phyloP scores from a whole-genome alignment of 768 basidiomycete species.

The Pleurotus ostreatus region DNA sequence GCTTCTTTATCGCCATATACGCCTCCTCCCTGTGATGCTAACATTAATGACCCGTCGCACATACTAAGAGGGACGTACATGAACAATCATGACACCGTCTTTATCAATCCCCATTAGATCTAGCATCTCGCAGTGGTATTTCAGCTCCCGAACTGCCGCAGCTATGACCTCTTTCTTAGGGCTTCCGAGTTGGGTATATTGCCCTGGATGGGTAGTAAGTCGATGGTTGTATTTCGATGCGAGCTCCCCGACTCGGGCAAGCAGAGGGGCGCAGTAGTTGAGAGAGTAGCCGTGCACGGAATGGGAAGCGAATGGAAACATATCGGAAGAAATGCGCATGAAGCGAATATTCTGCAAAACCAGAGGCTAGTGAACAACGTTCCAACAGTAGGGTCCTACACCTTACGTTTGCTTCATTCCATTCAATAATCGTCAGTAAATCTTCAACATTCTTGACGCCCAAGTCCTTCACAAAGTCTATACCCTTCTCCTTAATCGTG shows the following conservation, averaged over 20 bases:
- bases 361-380: neutral
- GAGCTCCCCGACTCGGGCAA: slow-evolving; percentile 56
- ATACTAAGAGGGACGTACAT: slow-evolving; percentile 37
- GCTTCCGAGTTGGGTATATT: slow-evolving; percentile 80
- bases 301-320: slow-evolving; percentile 93
- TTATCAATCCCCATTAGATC: slow-evolving; percentile 75
- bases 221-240: slow-evolving; percentile 72
- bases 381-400: neutral
- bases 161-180: slow-evolving; percentile 72
- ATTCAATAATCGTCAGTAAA: slow-evolving; percentile 70
- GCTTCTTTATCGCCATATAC: slow-evolving; percentile 77
- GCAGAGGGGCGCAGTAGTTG: slow-evolving; percentile 58
- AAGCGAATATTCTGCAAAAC: slow-evolving; percentile 67
- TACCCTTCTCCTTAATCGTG: slow-evolving; percentile 74
- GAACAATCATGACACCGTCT: slow-evolving; percentile 89
- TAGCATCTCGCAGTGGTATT: slow-evolving; percentile 87
- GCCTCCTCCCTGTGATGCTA: slow-evolving; percentile 56
- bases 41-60: neutral
- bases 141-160: slow-evolving; percentile 74
- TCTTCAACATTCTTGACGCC: slow-evolving; percentile 75
- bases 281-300: slow-evolving; percentile 76
- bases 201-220: slow-evolving; percentile 86
- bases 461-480: slow-evolving; percentile 79
- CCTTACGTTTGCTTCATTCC: slow-evolving; percentile 83
- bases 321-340: slow-evolving; percentile 83